Evolutionary conservation across 495 filamentous ascomycete genomes (phyloP), one percentile per base, ranked within the genome.

Genomic region (Hypoxylon crocopeplum): DNA sequence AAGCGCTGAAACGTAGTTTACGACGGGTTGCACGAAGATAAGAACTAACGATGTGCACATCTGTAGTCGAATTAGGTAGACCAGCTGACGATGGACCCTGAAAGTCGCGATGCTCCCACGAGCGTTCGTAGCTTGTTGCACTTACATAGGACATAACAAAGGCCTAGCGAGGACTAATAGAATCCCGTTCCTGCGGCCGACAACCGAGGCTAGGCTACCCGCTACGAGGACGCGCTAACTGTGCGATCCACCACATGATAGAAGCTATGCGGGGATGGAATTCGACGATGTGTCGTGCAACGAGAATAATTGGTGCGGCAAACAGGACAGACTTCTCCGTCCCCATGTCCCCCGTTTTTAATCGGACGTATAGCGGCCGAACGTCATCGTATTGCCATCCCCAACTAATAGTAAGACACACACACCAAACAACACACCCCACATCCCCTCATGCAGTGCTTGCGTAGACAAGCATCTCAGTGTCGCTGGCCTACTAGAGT

Each of bases 331-430:
- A 40, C 12, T 36, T 22, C 45, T 56, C 48, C 20, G 49, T 59
- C 36, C 39, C 40, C 39, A 54, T 39, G 27, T 55, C 60, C 44
- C 61, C 61, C 54, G 45, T 55, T 59, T 55, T 27, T 55, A 59
- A 64, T 64, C 61, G 61, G 61, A 59, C 32, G 55, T 56, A 64
- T 59, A 54, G 44, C 34, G 29, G 17, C 61, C 61, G 61, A 64
- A 64, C 61, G 45, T 64, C 61, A 64, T 64, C 49, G 50, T 48
- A 57, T 57, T 30, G 40, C 53, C 29, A 39, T 30, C 60, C 15
- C 60, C 49, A 59, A 59, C 21, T 53, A 19, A 38, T n/a, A n/a
- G n/a, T n/a, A n/a, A n/a, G n/a, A n/a, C n/a, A n/a, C n/a, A n/a
- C n/a, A n/a, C n/a, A n/a, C n/a, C n/a, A n/a, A n/a, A n/a, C 6